phyloP scores from a whole-genome alignment of 495 filamentous ascomycete genomes.

The Aspergillus sclerotiicarbonarius region DNA sequence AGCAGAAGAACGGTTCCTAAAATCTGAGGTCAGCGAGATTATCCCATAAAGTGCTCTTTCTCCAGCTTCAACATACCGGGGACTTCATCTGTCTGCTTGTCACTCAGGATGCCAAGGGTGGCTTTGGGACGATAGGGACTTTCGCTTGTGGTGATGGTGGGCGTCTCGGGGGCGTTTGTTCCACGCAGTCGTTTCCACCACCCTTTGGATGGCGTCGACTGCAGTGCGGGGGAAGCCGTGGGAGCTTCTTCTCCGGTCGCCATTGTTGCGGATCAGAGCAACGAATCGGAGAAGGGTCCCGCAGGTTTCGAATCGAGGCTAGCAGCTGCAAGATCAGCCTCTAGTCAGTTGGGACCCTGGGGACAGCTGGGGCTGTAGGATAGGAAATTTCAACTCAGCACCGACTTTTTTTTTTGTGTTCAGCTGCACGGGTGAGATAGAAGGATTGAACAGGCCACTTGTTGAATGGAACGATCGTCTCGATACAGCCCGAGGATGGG shows the following conservation, averaged over 20 bases:
- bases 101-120: conserved; percentile 82
- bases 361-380: too few species aligned
- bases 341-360: too few species aligned
- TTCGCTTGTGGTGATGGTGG: conserved; percentile 7
- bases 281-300: not conserved
- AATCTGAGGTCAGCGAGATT: conserved; percentile 9
- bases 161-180: not conserved
- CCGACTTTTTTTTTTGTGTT: too few species aligned
- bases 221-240: not conserved
- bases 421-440: not conserved
- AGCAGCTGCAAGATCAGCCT: too few species aligned
- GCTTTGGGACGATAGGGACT: conserved; percentile 52
- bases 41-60: not conserved
- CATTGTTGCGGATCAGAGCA: not conserved
- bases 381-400: too few species aligned
- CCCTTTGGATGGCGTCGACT: not conserved
- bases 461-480: not conserved
- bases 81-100: conserved; percentile 81
- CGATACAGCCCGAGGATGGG: not conserved
- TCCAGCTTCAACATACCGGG: conserved; percentile 61
- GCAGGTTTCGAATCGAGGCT: not conserved
- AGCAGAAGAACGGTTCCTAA: conserved; percentile 80
- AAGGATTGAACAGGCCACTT: not conserved
- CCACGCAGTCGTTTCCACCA: conserved; percentile 11
- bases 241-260: not conserved